Base-by-base conservation (phyloP, 2,329 filamentous ascomycete genomes). In the Zasmidium cellare region DNA sequence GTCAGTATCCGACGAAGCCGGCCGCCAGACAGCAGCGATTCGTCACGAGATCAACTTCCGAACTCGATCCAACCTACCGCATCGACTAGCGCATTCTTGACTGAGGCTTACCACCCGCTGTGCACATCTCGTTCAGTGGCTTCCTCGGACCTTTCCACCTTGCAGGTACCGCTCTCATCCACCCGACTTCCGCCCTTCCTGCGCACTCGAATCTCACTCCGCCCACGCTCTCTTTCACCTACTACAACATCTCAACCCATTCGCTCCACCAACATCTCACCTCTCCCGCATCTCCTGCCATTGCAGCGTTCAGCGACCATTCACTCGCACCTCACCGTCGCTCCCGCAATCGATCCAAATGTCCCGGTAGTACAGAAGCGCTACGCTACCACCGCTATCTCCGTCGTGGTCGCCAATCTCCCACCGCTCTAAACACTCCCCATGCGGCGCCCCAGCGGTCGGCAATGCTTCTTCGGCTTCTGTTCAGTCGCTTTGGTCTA, bases 401-500 rank as follows among this genome's bases (percentile, higher is more conserved):
- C 48, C 59, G 35, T 41, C 35, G 60, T 57, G 57, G 61, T 57
- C 53, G 60, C 63, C 53, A 16, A 41, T 28, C 25, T 28, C 35
- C 46, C 31, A 9, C 20, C 9, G 31, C 35, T 18, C 49, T 46
- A 14, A 41, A 19, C 54, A 45, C 7, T 50, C 12, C 50, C 24
- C 53, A 55, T 61, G 55, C 48, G 56, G 48, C 60, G 55, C 25
- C 57, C 57, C 28, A 54, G 51, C 7, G 52, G 44, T 16, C 54
- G 60, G 23, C 63, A 55, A 56, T 63, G 60, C 49, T 66, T 66
- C 55, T 45, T 22, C 53, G 58, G 54, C 53, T 67, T 68, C 64
- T 61, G 68, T 25, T 62, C 53, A 9, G 45, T 68, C 19, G 65
- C 68, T 23, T 47, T 72, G 20, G 49, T 63, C 56, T 72, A 71